phyloP scores from a whole-genome alignment of 73 alveolate species.

The Paramecium octaurelia region DNA sequence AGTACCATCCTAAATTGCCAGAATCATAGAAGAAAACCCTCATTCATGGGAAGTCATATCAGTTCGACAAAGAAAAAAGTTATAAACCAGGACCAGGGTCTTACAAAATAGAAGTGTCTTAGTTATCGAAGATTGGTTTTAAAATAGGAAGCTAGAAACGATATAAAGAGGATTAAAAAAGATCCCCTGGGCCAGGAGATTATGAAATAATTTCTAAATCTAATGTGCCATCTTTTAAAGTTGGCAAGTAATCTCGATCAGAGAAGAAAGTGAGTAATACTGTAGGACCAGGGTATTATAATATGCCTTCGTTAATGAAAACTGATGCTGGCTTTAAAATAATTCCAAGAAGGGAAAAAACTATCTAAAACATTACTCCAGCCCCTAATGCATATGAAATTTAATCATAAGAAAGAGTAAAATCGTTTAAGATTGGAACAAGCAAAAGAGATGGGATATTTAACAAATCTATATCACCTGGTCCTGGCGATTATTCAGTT shows the following conservation, averaged over 20 bases:
- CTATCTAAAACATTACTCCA: not conserved
- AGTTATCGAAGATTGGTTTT: not conserved
- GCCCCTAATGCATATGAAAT: constrained; percentile 13
- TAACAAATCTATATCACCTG: not conserved
- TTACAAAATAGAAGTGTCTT: not conserved
- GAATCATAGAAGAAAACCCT: not conserved
- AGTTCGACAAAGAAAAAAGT: not conserved
- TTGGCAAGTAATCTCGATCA: not conserved
- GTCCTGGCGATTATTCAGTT: not conserved
- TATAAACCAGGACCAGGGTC: not conserved
- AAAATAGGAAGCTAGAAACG: constrained; percentile 1
- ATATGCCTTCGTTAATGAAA: not conserved
- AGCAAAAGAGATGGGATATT: not conserved
- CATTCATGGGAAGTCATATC: not conserved
- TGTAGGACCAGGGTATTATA: constrained; percentile 23
- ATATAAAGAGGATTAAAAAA: not conserved
- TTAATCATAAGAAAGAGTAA: not conserved
- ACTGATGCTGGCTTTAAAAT: not conserved
- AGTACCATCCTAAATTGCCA: not conserved
- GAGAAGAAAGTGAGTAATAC: not conserved
- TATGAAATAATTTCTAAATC: not conserved
- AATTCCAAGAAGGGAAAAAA: not conserved
- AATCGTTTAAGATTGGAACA: not conserved
- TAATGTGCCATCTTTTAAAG: not conserved
- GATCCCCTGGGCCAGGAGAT: constrained; percentile 31